These are phyloP conservation scores for Danielia oregonensis DNA, from an alignment of 805 yeast species.

Conservation along the genomic window DNA sequence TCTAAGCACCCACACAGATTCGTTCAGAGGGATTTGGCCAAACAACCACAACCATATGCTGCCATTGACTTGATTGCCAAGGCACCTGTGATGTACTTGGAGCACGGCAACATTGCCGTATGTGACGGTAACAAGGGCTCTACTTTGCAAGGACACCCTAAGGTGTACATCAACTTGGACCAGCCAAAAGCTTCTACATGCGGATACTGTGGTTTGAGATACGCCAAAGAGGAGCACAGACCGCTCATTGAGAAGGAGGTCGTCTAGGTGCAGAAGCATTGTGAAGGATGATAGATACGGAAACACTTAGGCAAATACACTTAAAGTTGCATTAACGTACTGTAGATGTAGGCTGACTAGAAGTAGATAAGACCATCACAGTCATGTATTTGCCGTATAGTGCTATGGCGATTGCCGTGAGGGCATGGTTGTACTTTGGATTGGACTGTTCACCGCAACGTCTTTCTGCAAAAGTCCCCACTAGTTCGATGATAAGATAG, in stretches of 20 bases:
- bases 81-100: constrained; percentile 64
- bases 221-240: constrained; percentile 50
- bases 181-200: constrained; percentile 69
- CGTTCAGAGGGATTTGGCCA: constrained; percentile 60
- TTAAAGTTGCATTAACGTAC: no score
- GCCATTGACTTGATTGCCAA: constrained; percentile 80
- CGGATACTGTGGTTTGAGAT: constrained; percentile 77
- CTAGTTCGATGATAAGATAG: no score
- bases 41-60: constrained; percentile 77
- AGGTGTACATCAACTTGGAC: constrained; percentile 75
- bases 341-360: no score
- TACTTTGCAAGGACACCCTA: constrained; percentile 77
- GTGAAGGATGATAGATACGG: no score
- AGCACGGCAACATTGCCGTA: constrained; percentile 59
- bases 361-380: no score
- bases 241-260: constrained; percentile 25
- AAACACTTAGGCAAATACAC: no score
- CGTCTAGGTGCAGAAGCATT: no score
- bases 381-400: no score
- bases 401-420: no score
- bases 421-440: no score
- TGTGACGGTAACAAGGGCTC: constrained; percentile 77
- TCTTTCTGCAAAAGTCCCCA: no score
- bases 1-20: constrained; percentile 56
- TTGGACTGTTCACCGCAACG: no score